Percentiles rank a stretch among this genome's conserved stretches.
These are phyloP conservation scores for Manihot esculenta DNA, from an alignment of 441 rosid genomes.

Conservation along the genomic window DNA sequence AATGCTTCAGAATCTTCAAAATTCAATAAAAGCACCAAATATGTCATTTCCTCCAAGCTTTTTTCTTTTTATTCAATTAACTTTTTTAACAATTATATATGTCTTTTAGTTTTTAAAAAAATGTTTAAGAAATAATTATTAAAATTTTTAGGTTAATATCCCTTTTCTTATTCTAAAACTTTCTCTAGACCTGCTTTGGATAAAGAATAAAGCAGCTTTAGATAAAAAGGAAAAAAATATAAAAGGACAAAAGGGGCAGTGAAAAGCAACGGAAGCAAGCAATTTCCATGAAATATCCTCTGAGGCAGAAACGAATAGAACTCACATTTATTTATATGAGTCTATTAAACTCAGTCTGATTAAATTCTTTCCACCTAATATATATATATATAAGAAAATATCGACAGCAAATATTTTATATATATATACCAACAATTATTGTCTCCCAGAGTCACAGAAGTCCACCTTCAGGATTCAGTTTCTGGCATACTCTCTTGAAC, in stretches of 20 bases:
- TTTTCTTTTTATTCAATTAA: background rate
- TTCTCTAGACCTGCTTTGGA: background rate
- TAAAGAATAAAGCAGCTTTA: background rate
- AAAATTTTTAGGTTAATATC: too few relatives aligned
- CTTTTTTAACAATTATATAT: too few relatives aligned
- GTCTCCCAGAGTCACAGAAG: slow-evolving; percentile 3
- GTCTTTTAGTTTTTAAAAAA: too few relatives aligned
- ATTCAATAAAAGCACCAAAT: background rate
- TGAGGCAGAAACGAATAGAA: too few relatives aligned
- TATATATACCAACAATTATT: slow-evolving; percentile 5
- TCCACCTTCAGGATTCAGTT: slow-evolving; percentile 13
- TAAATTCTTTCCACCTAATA: too few relatives aligned
- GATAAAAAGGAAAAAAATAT: background rate
- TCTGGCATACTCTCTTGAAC: background rate
- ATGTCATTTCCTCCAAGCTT: background rate
- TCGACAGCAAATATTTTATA: too few relatives aligned
- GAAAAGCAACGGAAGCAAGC: background rate
- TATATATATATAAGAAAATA: too few relatives aligned
- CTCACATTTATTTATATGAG: too few relatives aligned
- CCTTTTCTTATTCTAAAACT: too few relatives aligned
- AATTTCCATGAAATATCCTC: slow-evolving; percentile 6
- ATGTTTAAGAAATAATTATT: too few relatives aligned
- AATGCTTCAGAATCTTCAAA: too few relatives aligned
- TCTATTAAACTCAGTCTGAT: too few relatives aligned
- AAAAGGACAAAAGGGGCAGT: background rate